A percentile compares a stretch with the other conserved stretches of the same genome.
These are phyloP conservation scores for Tarenaya hassleriana DNA, from an alignment of 345 rosid species.

Conservation along the genomic window DNA sequence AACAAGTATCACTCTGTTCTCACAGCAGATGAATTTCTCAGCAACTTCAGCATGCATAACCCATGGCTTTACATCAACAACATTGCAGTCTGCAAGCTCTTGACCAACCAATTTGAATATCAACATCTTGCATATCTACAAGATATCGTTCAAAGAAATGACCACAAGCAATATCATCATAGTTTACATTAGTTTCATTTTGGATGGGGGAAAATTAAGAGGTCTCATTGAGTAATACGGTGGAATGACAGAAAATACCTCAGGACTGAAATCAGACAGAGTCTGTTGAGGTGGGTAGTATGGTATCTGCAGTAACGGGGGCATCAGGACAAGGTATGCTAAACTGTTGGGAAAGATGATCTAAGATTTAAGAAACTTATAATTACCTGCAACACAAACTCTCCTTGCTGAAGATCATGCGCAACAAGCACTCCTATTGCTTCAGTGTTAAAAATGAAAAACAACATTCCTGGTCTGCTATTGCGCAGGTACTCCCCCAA, in stretches of 20 bases:
- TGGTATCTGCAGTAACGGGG: slow-evolving; percentile 49
- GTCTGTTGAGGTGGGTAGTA: slow-evolving; percentile 93
- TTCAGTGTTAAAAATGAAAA: slow-evolving; percentile 80
- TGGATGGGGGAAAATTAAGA: background rate
- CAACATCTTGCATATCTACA: slow-evolving; percentile 80
- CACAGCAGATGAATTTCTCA: slow-evolving; percentile 52
- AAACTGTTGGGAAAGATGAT: background rate
- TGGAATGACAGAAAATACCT: slow-evolving; percentile 40
- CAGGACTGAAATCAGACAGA: slow-evolving; percentile 58
- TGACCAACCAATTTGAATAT: slow-evolving; percentile 73
- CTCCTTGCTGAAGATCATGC: slow-evolving; percentile 86
- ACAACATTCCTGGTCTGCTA: slow-evolving; percentile 83
- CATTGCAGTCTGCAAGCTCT: slow-evolving; percentile 73
- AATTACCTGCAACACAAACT: slow-evolving; percentile 82
- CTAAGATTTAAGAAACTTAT: background rate
- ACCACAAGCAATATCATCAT: slow-evolving; percentile 5
- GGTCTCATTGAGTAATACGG: background rate
- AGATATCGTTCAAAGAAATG: slow-evolving; percentile 36
- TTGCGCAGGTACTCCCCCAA: slow-evolving; percentile 62
- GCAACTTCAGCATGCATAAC: slow-evolving; percentile 99
- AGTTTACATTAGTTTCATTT: slow-evolving; percentile 1
- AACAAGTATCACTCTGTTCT: slow-evolving; percentile 61
- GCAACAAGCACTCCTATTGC: slow-evolving; percentile 94
- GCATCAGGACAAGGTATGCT: background rate
- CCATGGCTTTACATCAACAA: slow-evolving; percentile 91